Percentiles rank a stretch among this genome's conserved stretches.
Conservation (phyloP, 495 filamentous ascomycete species). For the Pseudomonodictys pantanalensis region DNA sequence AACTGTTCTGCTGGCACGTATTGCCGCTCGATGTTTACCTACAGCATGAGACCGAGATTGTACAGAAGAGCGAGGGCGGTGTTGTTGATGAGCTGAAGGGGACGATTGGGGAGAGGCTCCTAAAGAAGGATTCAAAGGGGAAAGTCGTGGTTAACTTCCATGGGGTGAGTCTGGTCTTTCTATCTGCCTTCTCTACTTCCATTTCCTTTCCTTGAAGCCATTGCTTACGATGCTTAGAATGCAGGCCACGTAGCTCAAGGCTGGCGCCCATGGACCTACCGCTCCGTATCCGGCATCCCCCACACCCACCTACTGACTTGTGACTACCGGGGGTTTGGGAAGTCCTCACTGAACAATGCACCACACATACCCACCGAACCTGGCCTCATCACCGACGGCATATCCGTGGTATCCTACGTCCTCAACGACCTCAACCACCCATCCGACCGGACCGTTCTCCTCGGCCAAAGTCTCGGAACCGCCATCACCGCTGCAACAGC, state of each 20-base stretch:
- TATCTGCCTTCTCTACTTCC: constrained; percentile 11
- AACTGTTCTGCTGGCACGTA: constrained; percentile 44
- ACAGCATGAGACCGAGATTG: constrained; percentile 35
- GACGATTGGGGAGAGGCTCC: constrained; percentile 35
- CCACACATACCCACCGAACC: constrained; percentile 62
- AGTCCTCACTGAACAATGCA: constrained; percentile 60
- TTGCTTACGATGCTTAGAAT: constrained; percentile 10
- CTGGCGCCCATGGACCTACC: constrained; percentile 52
- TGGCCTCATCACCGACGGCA: constrained; percentile 78
- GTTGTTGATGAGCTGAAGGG: constrained; percentile 33
- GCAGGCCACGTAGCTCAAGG: constrained; percentile 55
- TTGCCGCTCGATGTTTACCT: constrained; percentile 42
- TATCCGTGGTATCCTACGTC: constrained; percentile 69
- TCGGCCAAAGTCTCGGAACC: constrained; percentile 90
- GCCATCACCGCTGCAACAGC: constrained; percentile 71
- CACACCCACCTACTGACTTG: constrained; percentile 67
- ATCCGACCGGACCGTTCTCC: constrained; percentile 67
- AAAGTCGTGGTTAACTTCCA: constrained; percentile 42
- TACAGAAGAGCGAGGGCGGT: constrained; percentile 18
- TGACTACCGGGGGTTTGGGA: constrained; percentile 89
- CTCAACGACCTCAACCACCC: constrained; percentile 61
- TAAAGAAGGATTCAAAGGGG: constrained; percentile 37
- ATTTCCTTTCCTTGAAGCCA: not conserved
- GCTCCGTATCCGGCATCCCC: constrained; percentile 47
- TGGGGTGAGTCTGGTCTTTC: constrained; percentile 24